Evolutionary conservation across 495 filamentous ascomycete genomes (phyloP).

Genomic region (Neurospora sp.): DNA sequence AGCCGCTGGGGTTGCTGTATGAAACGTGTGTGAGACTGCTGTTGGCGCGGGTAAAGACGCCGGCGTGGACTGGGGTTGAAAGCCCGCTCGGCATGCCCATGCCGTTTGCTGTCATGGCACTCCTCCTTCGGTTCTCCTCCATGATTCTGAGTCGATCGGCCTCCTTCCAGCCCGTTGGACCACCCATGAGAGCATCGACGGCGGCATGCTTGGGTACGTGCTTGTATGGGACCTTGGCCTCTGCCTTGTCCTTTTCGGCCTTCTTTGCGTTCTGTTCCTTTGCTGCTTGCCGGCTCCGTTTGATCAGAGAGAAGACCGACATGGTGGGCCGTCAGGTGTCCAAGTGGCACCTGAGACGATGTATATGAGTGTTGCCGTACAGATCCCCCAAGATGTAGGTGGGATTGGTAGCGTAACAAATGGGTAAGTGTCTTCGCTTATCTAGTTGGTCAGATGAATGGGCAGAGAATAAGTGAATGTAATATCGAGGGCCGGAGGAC

Average conservation of each 20-base stretch:
- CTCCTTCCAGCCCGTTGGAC: constrained; percentile 39
- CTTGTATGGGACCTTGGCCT: constrained; percentile 37
- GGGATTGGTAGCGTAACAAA: neutral
- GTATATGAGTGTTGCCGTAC: neutral
- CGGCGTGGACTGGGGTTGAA: constrained; percentile 12
- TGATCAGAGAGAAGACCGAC: constrained; percentile 45
- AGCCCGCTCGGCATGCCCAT: constrained; percentile 19
- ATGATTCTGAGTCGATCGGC: constrained; percentile 30
- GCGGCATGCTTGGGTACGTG: constrained; percentile 50
- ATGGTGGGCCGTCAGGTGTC: constrained; percentile 17
- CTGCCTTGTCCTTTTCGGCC: constrained; percentile 31
- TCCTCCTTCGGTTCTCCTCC: constrained; percentile 34
- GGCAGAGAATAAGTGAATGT: neutral
- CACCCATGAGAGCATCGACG: constrained; percentile 43
- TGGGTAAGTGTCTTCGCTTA: neutral
- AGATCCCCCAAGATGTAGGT: neutral
- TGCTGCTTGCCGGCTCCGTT: constrained; percentile 35
- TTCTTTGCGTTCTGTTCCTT: constrained; percentile 40
- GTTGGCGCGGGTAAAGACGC: constrained; percentile 28
- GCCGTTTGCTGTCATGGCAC: constrained; percentile 27
- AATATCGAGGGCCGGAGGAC: neutral
- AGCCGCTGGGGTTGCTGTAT: constrained; percentile 23
- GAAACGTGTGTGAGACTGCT: constrained; percentile 34
- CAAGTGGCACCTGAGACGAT: neutral
- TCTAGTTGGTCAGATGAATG: neutral